phyloP scores from a whole-genome alignment of 805 yeast species.

The Zygotorulaspora florentina region DNA sequence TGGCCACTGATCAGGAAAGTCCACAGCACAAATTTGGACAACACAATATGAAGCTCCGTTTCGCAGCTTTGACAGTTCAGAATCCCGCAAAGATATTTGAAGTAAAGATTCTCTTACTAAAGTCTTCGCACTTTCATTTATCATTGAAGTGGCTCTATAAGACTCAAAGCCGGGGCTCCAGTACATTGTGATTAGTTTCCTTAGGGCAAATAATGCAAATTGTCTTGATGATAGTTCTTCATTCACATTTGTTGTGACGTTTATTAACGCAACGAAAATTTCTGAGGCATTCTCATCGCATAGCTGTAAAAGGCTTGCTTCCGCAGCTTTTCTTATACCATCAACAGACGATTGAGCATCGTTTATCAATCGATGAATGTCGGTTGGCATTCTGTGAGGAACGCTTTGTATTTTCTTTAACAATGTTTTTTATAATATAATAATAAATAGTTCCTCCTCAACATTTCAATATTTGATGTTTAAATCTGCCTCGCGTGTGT shows the following conservation, averaged over 20 bases:
- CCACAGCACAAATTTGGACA: slow-evolving; percentile 81
- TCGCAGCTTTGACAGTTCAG: slow-evolving; percentile 55
- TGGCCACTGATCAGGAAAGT: slow-evolving; percentile 97
- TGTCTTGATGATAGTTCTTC: slow-evolving; percentile 46
- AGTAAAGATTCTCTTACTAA: slow-evolving; percentile 50
- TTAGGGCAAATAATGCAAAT: slow-evolving; percentile 60
- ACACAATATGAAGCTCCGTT: slow-evolving; percentile 67
- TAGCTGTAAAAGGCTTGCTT: slow-evolving; percentile 41
- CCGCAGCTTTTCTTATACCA: slow-evolving; percentile 48
- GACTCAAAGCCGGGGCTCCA: slow-evolving; percentile 86
- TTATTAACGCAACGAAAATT: slow-evolving; percentile 41
- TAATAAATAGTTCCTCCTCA: neutral
- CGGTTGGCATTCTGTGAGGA: slow-evolving; percentile 4
- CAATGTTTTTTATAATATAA: neutral
- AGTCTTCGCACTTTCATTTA: slow-evolving; percentile 49
- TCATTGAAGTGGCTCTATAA: slow-evolving; percentile 57
- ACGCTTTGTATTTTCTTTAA: neutral
- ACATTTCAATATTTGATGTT: neutral
- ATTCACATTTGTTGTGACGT: slow-evolving; percentile 36
- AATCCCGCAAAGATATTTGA: slow-evolving; percentile 40
- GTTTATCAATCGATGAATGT: slow-evolving; percentile 22
- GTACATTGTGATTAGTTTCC: slow-evolving; percentile 60
- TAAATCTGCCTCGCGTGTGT: neutral
- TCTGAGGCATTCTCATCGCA: slow-evolving; percentile 49
- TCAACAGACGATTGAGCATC: slow-evolving; percentile 47